phyloP scores from a whole-genome alignment of 495 filamentous ascomycete genomes.

The Pseudevernia furfuracea region DNA sequence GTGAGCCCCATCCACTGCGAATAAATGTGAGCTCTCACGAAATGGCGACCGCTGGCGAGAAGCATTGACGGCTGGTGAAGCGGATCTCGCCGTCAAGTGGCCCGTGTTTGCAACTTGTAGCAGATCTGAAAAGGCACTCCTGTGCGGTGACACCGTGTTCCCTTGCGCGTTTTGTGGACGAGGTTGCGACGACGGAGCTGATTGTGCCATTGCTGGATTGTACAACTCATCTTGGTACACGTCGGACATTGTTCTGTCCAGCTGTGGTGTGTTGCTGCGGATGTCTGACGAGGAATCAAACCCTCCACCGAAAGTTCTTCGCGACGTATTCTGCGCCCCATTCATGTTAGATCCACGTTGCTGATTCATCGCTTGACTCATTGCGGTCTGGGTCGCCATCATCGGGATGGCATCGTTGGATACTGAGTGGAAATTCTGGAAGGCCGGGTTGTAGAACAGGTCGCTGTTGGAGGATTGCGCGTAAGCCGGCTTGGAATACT shows the following conservation, averaged over 20 bases:
- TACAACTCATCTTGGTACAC: slow-evolving; percentile 79
- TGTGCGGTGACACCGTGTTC: slow-evolving; percentile 46
- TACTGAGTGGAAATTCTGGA: slow-evolving; percentile 42
- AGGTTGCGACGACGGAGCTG: slow-evolving; percentile 42
- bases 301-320: slow-evolving; percentile 46
- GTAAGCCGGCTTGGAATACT: slow-evolving; percentile 39
- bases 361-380: slow-evolving; percentile 51
- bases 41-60: slow-evolving; percentile 78
- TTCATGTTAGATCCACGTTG: slow-evolving; percentile 48
- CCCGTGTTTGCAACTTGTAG: slow-evolving; percentile 71
- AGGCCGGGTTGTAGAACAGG: slow-evolving; percentile 30
- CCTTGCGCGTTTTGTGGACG: slow-evolving; percentile 34
- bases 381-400: slow-evolving; percentile 40
- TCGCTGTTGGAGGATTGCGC: slow-evolving; percentile 36
- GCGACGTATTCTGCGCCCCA: slow-evolving; percentile 43
- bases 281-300: slow-evolving; percentile 22
- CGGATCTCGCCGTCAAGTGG: slow-evolving; percentile 55
- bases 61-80: slow-evolving; percentile 42
- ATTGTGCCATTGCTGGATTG: slow-evolving; percentile 52
- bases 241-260: slow-evolving; percentile 80
- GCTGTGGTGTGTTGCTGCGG: slow-evolving; percentile 57
- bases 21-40: slow-evolving; percentile 64
- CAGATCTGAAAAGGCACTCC: slow-evolving; percentile 62
- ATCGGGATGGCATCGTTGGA: slow-evolving; percentile 35
- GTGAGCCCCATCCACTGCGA: slow-evolving; percentile 33